A percentile compares a stretch with the other conserved stretches of the same genome.
These are phyloP conservation scores for Lactarius akahatsu DNA, from an alignment of 768 basidiomycete genomes.

Conservation along the genomic window DNA sequence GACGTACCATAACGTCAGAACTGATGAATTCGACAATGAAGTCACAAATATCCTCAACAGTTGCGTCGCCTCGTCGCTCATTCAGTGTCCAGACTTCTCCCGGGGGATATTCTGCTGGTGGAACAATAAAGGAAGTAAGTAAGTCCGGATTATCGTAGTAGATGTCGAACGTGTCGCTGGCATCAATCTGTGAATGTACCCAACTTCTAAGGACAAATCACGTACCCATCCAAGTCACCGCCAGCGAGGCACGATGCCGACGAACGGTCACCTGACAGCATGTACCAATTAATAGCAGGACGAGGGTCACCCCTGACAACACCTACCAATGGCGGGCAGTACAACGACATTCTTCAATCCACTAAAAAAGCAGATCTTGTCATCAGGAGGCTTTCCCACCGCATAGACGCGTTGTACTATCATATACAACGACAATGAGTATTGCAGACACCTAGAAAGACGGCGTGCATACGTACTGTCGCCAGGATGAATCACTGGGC, in stretches of 20 bases:
- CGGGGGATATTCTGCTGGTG: conserved; percentile 53
- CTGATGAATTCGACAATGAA: conserved; percentile 83
- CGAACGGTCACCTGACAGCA: conserved; percentile 51
- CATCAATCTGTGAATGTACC: conserved; percentile 12
- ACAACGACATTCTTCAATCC: conserved; percentile 33
- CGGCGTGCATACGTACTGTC: conserved; percentile 29
- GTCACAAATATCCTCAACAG: conserved; percentile 69
- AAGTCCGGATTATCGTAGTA: conserved; percentile 52
- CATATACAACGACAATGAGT: neutral
- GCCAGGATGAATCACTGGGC: conserved; percentile 39
- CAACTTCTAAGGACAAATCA: neutral
- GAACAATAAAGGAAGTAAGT: conserved; percentile 48
- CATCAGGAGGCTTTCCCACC: conserved; percentile 34
- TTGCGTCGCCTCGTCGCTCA: conserved; percentile 42
- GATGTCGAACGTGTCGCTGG: conserved; percentile 65
- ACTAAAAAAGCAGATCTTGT: conserved; percentile 27
- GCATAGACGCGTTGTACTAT: conserved; percentile 33
- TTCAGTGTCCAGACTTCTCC: conserved; percentile 31
- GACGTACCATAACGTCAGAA: conserved; percentile 69
- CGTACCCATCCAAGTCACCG: conserved; percentile 78
- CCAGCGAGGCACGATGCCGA: conserved; percentile 69
- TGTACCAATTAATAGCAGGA: neutral
- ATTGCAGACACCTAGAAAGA: neutral
- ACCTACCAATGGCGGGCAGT: conserved; percentile 27
- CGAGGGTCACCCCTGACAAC: too few species aligned